Conservation (phyloP, 805 yeast genomes). For the Komagataella pastoris region DNA sequence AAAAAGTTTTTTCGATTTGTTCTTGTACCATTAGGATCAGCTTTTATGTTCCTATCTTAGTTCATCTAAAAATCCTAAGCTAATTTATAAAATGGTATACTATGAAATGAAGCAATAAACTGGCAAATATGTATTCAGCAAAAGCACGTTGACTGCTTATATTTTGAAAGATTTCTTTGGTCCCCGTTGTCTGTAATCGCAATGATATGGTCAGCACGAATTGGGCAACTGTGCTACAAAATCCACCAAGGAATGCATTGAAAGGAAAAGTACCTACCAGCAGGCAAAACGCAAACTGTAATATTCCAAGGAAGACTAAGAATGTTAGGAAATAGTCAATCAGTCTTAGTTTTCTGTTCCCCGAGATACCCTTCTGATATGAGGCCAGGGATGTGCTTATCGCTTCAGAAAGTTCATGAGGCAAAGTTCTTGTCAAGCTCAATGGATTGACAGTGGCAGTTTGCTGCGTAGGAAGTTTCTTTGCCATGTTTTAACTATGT, state of each 20-base stretch:
- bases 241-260: slow-evolving; percentile 93
- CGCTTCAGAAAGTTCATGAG: slow-evolving; percentile 18
- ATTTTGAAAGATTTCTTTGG: slow-evolving; percentile 10
- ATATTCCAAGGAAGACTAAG: slow-evolving; percentile 56
- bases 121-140: slow-evolving; percentile 81
- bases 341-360: slow-evolving; percentile 35
- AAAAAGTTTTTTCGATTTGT: too few relatives aligned
- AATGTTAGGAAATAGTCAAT: slow-evolving; percentile 71
- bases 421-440: slow-evolving; percentile 22
- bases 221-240: slow-evolving; percentile 86
- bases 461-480: not conserved
- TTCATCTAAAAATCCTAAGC: not conserved
- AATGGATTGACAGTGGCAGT: slow-evolving; percentile 15
- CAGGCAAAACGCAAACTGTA: slow-evolving; percentile 69
- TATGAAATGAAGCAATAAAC: slow-evolving; percentile 78
- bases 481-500: not conserved
- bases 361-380: slow-evolving; percentile 16
- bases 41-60: not conserved
- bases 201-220: slow-evolving; percentile 79
- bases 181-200: slow-evolving; percentile 51
- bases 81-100: slow-evolving; percentile 84
- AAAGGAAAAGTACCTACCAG: slow-evolving; percentile 87
- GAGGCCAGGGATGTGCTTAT: slow-evolving; percentile 16
- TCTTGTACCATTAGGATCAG: not conserved
- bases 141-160: slow-evolving; percentile 42